Percentiles rank a stretch among this genome's conserved stretches.
phyloP scores from a whole-genome alignment of 2,329 filamentous ascomycete genomes.

The Raffaelea ambrosiae region DNA sequence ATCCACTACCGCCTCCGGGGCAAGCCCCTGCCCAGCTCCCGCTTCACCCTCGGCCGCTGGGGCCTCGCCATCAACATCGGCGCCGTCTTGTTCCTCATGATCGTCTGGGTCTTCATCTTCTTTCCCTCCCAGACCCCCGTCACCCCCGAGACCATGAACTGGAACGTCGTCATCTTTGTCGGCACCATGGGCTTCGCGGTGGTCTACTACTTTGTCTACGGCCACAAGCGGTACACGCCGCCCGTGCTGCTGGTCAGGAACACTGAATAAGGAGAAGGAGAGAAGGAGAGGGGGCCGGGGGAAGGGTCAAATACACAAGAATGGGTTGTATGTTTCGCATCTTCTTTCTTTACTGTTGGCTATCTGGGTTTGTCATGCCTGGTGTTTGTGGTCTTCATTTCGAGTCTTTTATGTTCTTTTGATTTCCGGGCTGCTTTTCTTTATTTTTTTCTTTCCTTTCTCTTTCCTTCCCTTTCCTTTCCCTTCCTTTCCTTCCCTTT shows the following conservation, averaged over 20 bases:
- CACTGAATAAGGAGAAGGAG: background rate
- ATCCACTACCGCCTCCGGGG: conserved; percentile 30
- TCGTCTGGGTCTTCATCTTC: conserved; percentile 38
- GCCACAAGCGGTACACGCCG: conserved; percentile 15
- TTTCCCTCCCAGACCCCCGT: conserved; percentile 32
- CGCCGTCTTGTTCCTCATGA: conserved; percentile 33
- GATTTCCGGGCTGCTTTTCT: no score
- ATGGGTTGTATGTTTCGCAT: no score
- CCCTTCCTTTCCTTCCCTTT: no score
- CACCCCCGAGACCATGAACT: conserved; percentile 37
- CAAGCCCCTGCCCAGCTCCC: conserved; percentile 27
- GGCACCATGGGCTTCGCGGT: conserved; percentile 28
- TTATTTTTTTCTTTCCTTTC: no score
- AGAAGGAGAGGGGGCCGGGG: no score
- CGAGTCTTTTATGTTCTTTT: no score
- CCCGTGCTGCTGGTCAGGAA: conserved; percentile 15
- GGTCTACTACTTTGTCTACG: conserved; percentile 26
- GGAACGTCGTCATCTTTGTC: conserved; percentile 35
- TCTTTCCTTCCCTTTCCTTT: no score
- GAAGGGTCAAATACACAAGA: no score
- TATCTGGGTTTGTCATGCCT: no score
- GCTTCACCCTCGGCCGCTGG: conserved; percentile 32
- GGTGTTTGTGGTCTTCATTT: no score
- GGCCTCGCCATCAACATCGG: conserved; percentile 33
- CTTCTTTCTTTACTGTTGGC: no score